Evolutionary conservation across 306 rosid genomes (phyloP).

Genomic region (Sechiopsis laciniata): DNA sequence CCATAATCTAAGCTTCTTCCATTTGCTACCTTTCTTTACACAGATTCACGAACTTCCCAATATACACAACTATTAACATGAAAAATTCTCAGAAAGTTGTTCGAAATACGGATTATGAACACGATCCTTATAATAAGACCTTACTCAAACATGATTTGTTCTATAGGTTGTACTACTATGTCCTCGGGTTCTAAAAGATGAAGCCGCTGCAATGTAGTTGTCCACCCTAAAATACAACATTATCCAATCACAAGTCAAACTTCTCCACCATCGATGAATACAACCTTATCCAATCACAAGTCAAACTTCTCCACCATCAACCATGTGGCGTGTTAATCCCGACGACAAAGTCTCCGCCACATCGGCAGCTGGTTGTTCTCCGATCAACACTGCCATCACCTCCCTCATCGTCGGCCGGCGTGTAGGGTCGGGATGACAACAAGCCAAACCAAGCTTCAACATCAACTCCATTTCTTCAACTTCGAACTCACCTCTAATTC

Average conservation of each 20-base stretch:
- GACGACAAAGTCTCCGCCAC: constrained; percentile 46
- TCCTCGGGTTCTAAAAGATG: no score
- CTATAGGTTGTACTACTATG: no score
- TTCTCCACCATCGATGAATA: not conserved
- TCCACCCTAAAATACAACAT: no score
- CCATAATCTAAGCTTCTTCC: not conserved
- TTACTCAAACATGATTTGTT: no score
- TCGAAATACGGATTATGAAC: not conserved
- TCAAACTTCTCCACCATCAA: not conserved
- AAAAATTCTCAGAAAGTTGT: not conserved
- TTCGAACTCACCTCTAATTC: constrained; percentile 44
- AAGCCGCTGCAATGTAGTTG: no score
- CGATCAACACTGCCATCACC: constrained; percentile 53
- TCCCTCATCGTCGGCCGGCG: constrained; percentile 78
- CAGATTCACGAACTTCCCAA: not conserved
- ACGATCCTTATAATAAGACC: no score
- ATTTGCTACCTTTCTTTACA: not conserved
- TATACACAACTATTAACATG: not conserved
- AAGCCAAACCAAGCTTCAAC: constrained; percentile 79
- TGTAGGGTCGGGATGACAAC: constrained; percentile 79
- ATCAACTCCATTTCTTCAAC: constrained; percentile 57
- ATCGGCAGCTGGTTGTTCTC: constrained; percentile 35
- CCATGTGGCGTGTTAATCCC: constrained; percentile 30
- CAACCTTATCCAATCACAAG: not conserved
- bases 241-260: constrained; percentile 11